These are phyloP conservation scores for Fistulinella cinereoalba DNA, from an alignment of 1,284 basidiomycete genomes.

Conservation along the genomic window DNA sequence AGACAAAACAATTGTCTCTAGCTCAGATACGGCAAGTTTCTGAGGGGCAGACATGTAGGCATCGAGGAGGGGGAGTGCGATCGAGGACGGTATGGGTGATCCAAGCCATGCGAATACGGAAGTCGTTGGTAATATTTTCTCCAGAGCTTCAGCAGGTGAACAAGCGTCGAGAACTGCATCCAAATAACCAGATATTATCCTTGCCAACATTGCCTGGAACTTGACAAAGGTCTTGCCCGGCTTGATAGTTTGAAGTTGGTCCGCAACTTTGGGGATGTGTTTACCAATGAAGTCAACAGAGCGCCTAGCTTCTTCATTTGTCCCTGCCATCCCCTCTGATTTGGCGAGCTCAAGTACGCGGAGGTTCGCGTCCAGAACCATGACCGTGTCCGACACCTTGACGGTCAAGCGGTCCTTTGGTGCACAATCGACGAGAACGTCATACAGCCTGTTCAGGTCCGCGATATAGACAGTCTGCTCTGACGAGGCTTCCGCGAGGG, in stretches of 20 bases:
- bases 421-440: conserved; percentile 36
- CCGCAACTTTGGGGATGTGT: conserved; percentile 6
- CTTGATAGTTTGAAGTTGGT: conserved; percentile 17
- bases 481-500: conserved; percentile 40
- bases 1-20: conserved; percentile 31
- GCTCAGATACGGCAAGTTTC: conserved; percentile 23
- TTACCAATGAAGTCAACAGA: conserved; percentile 22
- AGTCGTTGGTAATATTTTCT: conserved; percentile 13
- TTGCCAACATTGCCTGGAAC: conserved; percentile 12
- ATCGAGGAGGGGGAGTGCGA: conserved; percentile 25
- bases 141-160: conserved; percentile 6
- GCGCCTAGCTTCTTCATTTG: conserved; percentile 14
- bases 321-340: conserved; percentile 4
- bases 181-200: conserved; percentile 20
- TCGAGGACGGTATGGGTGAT: conserved; percentile 2
- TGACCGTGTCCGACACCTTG: conserved; percentile 28
- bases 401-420: conserved; percentile 37
- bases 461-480: conserved; percentile 40
- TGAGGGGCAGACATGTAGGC: conserved; percentile 31
- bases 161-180: conserved; percentile 7
- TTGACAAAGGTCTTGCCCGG: conserved; percentile 17
- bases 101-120: conserved; percentile 19
- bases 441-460: conserved; percentile 56
- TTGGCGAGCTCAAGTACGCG: conserved; percentile 33
- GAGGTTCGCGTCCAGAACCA: conserved; percentile 42